A percentile compares a stretch with the other conserved stretches of the same genome.
Conservation (phyloP, 2,329 filamentous ascomycete genomes). For the Aureobasidium lini region DNA sequence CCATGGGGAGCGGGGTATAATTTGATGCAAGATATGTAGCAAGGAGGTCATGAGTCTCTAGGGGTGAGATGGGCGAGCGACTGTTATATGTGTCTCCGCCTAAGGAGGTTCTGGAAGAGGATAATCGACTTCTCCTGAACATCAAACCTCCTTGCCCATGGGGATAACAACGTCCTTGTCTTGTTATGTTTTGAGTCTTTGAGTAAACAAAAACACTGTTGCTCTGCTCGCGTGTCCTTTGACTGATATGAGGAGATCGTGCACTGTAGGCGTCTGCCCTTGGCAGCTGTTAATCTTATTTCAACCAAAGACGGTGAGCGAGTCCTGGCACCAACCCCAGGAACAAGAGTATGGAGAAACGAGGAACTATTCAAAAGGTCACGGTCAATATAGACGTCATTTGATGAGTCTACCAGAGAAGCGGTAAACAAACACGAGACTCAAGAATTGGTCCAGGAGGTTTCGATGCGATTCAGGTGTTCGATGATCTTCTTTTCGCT, state of each 20-base stretch:
- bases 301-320: constrained; percentile 11
- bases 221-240: constrained; percentile 4
- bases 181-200: background rate
- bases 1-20: constrained; percentile 2
- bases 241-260: constrained; percentile 8
- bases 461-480: constrained; percentile 4
- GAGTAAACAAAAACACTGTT: constrained; percentile 9
- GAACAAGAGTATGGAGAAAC: constrained; percentile 4
- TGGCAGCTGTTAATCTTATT: constrained; percentile 2
- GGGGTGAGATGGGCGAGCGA: background rate
- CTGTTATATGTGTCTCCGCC: background rate
- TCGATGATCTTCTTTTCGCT: constrained; percentile 6
- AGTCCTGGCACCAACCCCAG: background rate
- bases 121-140: background rate
- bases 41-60: background rate
- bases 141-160: background rate
- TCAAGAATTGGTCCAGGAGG: background rate
- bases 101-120: background rate
- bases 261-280: constrained; percentile 4
- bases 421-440: constrained; percentile 9
- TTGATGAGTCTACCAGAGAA: background rate
- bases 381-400: constrained; percentile 7
- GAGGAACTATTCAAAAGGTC: background rate
- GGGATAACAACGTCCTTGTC: background rate
- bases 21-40: constrained; percentile 1